These are phyloP conservation scores for Lagenidium sp. DNA, from an alignment of 352 stramenopile species.

Conservation along the genomic window DNA sequence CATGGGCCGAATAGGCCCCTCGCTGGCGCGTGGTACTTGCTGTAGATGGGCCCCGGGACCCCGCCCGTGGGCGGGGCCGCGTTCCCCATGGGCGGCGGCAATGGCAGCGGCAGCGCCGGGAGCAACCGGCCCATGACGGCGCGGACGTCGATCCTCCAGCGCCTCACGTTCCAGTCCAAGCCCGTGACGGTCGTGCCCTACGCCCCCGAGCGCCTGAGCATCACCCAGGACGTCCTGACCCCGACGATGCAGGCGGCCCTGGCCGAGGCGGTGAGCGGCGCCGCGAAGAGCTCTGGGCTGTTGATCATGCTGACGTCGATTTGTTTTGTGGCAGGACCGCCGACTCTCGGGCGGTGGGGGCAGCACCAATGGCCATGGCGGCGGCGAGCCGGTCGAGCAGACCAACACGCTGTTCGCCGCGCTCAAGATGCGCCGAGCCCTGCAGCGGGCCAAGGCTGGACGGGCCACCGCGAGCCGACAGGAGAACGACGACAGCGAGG, in stretches of 20 bases:
- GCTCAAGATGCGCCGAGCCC: slow-evolving; percentile 33
- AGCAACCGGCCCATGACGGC: neutral
- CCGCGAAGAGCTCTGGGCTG: no score
- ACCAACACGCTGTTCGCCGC: slow-evolving; percentile 53
- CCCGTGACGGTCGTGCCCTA: slow-evolving; percentile 49
- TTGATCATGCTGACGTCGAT: no score
- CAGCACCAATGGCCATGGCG: no score
- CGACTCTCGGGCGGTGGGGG: no score
- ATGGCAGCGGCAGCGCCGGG: neutral
- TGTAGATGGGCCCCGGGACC: no score
- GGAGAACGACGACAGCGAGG: slow-evolving; percentile 30
- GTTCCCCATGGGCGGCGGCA: neutral
- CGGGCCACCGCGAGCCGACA: slow-evolving; percentile 2
- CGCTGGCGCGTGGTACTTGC: no score
- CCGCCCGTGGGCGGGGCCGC: no score
- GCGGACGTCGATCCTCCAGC: slow-evolving; percentile 39
- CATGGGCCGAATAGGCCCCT: neutral
- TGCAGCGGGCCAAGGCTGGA: slow-evolving; percentile 27
- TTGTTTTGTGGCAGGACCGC: no score
- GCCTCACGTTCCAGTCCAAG: slow-evolving; percentile 35
- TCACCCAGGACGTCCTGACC: slow-evolving; percentile 38
- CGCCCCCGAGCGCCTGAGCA: slow-evolving; percentile 52
- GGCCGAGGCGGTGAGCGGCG: slow-evolving; percentile 24
- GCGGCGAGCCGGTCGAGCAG: neutral
- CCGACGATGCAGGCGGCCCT: slow-evolving; percentile 38